phyloP scores from a whole-genome alignment of 352 stramenopile genomes.

The Phytophthora constricta region DNA sequence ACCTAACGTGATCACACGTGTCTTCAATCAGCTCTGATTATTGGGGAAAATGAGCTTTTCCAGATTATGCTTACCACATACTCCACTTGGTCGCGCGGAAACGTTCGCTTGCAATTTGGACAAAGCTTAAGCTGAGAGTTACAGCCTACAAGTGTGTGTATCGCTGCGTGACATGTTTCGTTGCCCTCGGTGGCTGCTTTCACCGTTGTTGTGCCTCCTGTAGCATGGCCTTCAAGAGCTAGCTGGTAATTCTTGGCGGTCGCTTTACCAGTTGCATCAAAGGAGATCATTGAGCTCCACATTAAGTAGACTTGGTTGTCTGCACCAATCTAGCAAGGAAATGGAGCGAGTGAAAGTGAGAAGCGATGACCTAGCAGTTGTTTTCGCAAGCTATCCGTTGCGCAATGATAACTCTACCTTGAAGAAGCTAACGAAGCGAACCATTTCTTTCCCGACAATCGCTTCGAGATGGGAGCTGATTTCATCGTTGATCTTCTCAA shows the following conservation, averaged over 20 bases:
- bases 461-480: constrained; percentile 61
- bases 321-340: constrained; percentile 46
- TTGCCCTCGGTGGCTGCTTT: background rate
- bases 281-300: constrained; percentile 74
- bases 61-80: constrained; percentile 42
- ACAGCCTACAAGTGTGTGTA: constrained; percentile 30
- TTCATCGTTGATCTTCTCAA: constrained; percentile 67
- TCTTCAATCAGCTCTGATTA: background rate
- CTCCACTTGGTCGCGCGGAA: constrained; percentile 48
- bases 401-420: constrained; percentile 56
- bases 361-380: background rate
- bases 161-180: constrained; percentile 4
- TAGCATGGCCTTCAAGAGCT: constrained; percentile 31
- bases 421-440: constrained; percentile 67
- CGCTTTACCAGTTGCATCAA: constrained; percentile 48
- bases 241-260: constrained; percentile 57
- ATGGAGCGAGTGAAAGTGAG: constrained; percentile 7
- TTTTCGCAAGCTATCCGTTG: no score
- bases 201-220: constrained; percentile 1
- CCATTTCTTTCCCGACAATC: constrained; percentile 70
- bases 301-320: constrained; percentile 75
- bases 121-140: constrained; percentile 49
- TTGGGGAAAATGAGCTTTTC: background rate
- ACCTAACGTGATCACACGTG: constrained; percentile 24
- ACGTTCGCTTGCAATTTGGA: constrained; percentile 44